Percentiles rank a stretch among this genome's conserved stretches.
Conservation (phyloP, 805 yeast species). For the Nakazawaea sp. region DNA sequence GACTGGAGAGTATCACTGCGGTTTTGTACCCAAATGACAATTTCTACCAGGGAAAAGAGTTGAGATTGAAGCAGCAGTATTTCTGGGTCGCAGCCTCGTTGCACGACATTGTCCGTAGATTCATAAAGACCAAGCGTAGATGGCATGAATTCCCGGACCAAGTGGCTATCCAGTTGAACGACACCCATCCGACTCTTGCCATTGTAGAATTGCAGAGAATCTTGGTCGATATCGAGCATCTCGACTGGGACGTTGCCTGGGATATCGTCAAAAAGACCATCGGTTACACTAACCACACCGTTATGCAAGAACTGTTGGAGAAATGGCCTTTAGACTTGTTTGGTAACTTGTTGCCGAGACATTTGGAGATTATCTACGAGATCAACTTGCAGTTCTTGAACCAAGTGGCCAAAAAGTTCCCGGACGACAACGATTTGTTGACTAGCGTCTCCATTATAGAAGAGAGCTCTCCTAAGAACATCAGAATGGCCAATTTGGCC, state of each 20-base stretch:
- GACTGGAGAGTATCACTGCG: slow-evolving; percentile 88
- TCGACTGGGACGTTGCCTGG: slow-evolving; percentile 86
- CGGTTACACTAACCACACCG: slow-evolving; percentile 93
- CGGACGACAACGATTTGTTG: slow-evolving; percentile 61
- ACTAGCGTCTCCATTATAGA: slow-evolving; percentile 77
- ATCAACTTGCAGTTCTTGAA: slow-evolving; percentile 77
- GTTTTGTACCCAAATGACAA: slow-evolving; percentile 93
- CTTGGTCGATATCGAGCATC: slow-evolving; percentile 74
- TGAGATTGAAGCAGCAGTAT: slow-evolving; percentile 90
- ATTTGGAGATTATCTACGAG: slow-evolving; percentile 82
- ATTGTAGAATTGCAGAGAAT: slow-evolving; percentile 85
- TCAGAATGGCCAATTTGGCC: slow-evolving; percentile 89
- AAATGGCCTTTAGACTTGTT: slow-evolving; percentile 89
- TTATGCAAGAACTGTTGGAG: slow-evolving; percentile 90
- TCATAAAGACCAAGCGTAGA: slow-evolving; percentile 67
- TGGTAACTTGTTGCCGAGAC: slow-evolving; percentile 80
- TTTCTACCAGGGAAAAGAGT: slow-evolving; percentile 84
- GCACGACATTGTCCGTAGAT: slow-evolving; percentile 85
- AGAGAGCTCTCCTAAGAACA: slow-evolving; percentile 73
- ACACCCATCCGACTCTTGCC: slow-evolving; percentile 91
- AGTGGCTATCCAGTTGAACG: slow-evolving; percentile 89
- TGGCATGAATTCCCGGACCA: slow-evolving; percentile 83
- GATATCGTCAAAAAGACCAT: slow-evolving; percentile 69
- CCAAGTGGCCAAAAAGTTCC: slow-evolving; percentile 68
- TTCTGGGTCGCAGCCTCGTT: slow-evolving; percentile 96